Evolutionary conservation across 2,329 filamentous ascomycete genomes (phyloP).

Genomic region (Alternaria ventricosa): DNA sequence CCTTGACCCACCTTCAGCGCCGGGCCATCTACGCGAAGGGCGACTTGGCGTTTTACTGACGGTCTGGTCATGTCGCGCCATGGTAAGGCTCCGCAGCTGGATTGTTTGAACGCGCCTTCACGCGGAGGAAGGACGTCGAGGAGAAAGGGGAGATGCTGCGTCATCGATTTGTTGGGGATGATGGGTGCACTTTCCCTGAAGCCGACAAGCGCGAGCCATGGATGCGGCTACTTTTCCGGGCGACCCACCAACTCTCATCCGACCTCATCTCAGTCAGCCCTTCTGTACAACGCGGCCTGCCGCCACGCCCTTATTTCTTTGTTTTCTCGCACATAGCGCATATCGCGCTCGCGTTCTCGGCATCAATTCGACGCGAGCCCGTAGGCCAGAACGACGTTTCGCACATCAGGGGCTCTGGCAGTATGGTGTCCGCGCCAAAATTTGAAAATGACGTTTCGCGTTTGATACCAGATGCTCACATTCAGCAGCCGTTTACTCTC

Average conservation of each 20-base stretch:
- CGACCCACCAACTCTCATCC: background rate
- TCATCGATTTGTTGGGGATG: slow-evolving; percentile 2
- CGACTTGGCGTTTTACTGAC: background rate
- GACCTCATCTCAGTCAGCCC: slow-evolving; percentile 2
- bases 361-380: background rate
- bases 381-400: background rate
- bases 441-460: background rate
- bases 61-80: background rate
- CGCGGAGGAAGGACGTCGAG: background rate
- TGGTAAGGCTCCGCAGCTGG: background rate
- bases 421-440: background rate
- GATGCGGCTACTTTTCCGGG: background rate
- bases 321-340: background rate
- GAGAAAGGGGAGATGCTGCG: slow-evolving; percentile 1
- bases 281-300: background rate
- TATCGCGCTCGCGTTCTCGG: background rate
- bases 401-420: background rate
- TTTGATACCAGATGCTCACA: background rate
- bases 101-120: background rate
- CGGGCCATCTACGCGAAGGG: background rate
- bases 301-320: background rate
- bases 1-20: slow-evolving; percentile 1
- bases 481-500: background rate
- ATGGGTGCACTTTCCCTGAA: background rate
- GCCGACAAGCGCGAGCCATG: background rate